A percentile compares a stretch with the other conserved stretches of the same genome.
phyloP scores from a whole-genome alignment of 2,329 filamentous ascomycete genomes.

The Trichoderma arundinaceum region DNA sequence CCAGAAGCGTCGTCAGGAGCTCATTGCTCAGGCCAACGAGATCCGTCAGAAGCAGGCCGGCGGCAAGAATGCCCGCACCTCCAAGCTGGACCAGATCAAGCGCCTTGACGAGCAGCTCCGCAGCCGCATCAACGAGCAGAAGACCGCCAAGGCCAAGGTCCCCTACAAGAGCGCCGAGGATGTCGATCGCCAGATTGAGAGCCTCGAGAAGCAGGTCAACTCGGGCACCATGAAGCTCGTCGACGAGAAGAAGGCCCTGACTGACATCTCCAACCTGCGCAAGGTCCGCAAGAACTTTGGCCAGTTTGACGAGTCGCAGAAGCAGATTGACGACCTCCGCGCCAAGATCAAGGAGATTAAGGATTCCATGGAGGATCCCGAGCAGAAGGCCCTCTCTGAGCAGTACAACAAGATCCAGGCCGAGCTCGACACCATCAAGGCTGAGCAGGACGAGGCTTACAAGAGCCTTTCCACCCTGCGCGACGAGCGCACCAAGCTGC shows the following conservation, averaged over 20 bases:
- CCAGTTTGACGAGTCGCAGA: slow-evolving; percentile 82
- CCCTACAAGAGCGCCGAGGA: slow-evolving; percentile 88
- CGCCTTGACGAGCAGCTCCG: slow-evolving; percentile 88
- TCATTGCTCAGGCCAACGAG: slow-evolving; percentile 78
- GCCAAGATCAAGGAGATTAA: slow-evolving; percentile 86
- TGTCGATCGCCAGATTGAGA: slow-evolving; percentile 79
- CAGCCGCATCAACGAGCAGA: slow-evolving; percentile 83
- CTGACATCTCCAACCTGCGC: slow-evolving; percentile 80
- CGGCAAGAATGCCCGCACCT: slow-evolving; percentile 80
- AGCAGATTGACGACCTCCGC: slow-evolving; percentile 86
- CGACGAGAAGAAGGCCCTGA: slow-evolving; percentile 92
- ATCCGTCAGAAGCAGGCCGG: slow-evolving; percentile 88
- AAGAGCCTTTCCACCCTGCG: slow-evolving; percentile 84
- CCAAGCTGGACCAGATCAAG: slow-evolving; percentile 89
- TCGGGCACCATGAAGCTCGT: slow-evolving; percentile 92
- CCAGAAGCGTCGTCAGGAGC: slow-evolving; percentile 83
- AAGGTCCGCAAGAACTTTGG: slow-evolving; percentile 93
- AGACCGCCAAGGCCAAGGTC: slow-evolving; percentile 79
- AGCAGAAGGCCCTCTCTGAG: slow-evolving; percentile 85
- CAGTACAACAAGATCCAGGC: slow-evolving; percentile 83
- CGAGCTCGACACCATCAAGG: slow-evolving; percentile 89
- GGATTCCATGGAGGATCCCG: slow-evolving; percentile 88
- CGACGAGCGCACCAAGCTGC: slow-evolving; percentile 83
- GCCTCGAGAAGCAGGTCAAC: slow-evolving; percentile 84
- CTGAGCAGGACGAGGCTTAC: slow-evolving; percentile 87